Evolutionary conservation across 83 land plant species (phyloP).

Genomic region (Picea abies): DNA sequence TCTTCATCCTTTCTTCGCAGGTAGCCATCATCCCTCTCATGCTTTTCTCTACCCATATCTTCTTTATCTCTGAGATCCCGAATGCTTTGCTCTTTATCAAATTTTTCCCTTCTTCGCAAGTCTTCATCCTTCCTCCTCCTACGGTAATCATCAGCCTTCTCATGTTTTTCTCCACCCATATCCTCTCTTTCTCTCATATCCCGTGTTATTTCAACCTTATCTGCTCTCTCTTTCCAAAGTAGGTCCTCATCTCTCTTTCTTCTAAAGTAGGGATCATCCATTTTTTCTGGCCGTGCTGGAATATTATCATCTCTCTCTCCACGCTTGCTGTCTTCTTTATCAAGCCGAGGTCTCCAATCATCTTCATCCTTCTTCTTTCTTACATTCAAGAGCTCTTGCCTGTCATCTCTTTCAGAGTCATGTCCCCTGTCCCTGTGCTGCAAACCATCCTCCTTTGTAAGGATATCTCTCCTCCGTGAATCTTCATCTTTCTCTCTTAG

Average conservation of each 20-base stretch:
- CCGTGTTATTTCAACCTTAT: constrained; percentile 5
- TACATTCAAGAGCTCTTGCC: constrained; percentile 25
- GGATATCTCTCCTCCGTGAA: constrained; percentile 32
- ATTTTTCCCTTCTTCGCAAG: background rate
- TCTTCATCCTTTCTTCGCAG: constrained; percentile 21
- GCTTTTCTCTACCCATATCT: constrained; percentile 9
- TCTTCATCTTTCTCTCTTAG: constrained; percentile 55
- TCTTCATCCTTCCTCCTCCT: constrained; percentile 21
- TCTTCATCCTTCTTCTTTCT: constrained; percentile 33
- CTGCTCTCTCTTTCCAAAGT: constrained; percentile 17
- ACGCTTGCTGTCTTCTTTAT: constrained; percentile 30
- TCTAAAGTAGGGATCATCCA: constrained; percentile 34
- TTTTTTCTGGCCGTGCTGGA: constrained; percentile 26
- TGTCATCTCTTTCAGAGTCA: constrained; percentile 37
- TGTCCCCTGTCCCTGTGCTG: constrained; percentile 34
- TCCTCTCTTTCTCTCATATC: constrained; percentile 21
- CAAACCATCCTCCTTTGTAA: constrained; percentile 29
- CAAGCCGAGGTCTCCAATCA: constrained; percentile 36
- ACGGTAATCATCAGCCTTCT: constrained; percentile 6
- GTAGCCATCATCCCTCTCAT: constrained; percentile 10
- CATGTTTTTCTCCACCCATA: constrained; percentile 16
- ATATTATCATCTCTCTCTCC: constrained; percentile 47
- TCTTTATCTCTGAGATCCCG: constrained; percentile 13
- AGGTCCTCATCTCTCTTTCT: constrained; percentile 52
- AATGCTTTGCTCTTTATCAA: constrained; percentile 7